A percentile compares a stretch with the other conserved stretches of the same genome.
Conservation (phyloP, 805 yeast species). For the Nematodospora valgi region DNA sequence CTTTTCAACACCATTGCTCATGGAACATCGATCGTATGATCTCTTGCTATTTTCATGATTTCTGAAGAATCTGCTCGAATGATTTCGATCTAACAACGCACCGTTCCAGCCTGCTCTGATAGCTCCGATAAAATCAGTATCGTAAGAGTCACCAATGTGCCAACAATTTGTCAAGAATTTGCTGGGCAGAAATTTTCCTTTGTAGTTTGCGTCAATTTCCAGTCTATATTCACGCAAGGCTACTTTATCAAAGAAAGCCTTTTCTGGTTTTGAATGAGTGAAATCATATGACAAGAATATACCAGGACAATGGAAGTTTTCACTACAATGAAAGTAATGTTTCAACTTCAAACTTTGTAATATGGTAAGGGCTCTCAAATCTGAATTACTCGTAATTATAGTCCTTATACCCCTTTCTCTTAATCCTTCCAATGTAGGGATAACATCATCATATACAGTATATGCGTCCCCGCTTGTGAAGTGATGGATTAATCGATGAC, state of each 20-base stretch:
- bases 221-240: slow-evolving; percentile 3
- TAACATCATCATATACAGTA: slow-evolving; percentile 50
- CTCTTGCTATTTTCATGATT: slow-evolving; percentile 7
- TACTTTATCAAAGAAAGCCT: slow-evolving; percentile 39
- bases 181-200: slow-evolving; percentile 11
- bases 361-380: slow-evolving; percentile 46
- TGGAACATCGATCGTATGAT: slow-evolving; percentile 8
- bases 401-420: slow-evolving; percentile 29
- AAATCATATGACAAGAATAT: slow-evolving; percentile 57
- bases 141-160: slow-evolving; percentile 68
- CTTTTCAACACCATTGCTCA: slow-evolving; percentile 1
- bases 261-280: slow-evolving; percentile 52
- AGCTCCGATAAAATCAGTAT: slow-evolving; percentile 54
- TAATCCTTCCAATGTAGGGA: slow-evolving; percentile 38
- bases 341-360: slow-evolving; percentile 45
- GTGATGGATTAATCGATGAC: slow-evolving; percentile 41
- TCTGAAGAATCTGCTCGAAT: slow-evolving; percentile 13
- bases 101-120: slow-evolving; percentile 60
- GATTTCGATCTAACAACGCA: slow-evolving; percentile 47
- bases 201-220: slow-evolving; percentile 4
- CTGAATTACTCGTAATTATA: slow-evolving; percentile 60
- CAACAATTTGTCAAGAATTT: slow-evolving; percentile 31
- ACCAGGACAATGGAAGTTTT: slow-evolving; percentile 27
- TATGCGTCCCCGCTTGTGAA: slow-evolving; percentile 55
- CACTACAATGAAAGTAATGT: slow-evolving; percentile 17